Evolutionary conservation across 139 green algal genomes (phyloP), one percentile per base, ranked within the genome.

Genomic region (Chlamydomonas schloesseri): DNA sequence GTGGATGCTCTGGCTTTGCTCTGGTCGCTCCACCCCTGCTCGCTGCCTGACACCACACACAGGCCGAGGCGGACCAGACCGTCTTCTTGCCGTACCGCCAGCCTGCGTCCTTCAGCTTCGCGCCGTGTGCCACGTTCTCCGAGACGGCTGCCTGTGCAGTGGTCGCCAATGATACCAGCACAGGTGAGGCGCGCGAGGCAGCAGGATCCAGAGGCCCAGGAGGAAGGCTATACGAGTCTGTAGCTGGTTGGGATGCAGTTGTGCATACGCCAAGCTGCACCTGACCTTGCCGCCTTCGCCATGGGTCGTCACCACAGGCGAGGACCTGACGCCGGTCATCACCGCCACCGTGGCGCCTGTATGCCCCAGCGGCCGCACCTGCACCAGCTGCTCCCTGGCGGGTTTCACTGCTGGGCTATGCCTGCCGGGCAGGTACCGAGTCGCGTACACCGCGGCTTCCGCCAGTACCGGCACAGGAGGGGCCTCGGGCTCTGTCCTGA

Each of bases 41-140:
- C 11, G 50, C 50, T 57, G 14, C 14, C 11, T 57, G 50, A 14
- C 50, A 57, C 50, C 50, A 57, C 14, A 57, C 50, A 14, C 50
- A 81, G 73, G 50, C 74, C 14, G 74, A 82, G 74, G 24, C 24
- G 34, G 36, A 71, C 74, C 74, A 82, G 74, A 71, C 57, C 57
- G 13, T 71, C 34, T 82, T 71, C 74, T 34, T 82, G 9, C 23
- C 74, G 9, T 82, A 55, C 74, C 57, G 74, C 57, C 34, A 26
- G 24, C 74, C 57, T 0, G 74, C 74, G 23, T 17, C 57, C 74
- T 36, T 82, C 74, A 82, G 74, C 57, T 58, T 82, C 11, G 55
- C 57, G 29, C 73, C 73, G 5, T 80, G 73, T 50, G 13, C 50
- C 73, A 50, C 26, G 50, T 80, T 68, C 73, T n/a, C 50, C 15